Evolutionary conservation across 2,329 filamentous ascomycete genomes (phyloP).

Genomic region (Xylaria multiplex): DNA sequence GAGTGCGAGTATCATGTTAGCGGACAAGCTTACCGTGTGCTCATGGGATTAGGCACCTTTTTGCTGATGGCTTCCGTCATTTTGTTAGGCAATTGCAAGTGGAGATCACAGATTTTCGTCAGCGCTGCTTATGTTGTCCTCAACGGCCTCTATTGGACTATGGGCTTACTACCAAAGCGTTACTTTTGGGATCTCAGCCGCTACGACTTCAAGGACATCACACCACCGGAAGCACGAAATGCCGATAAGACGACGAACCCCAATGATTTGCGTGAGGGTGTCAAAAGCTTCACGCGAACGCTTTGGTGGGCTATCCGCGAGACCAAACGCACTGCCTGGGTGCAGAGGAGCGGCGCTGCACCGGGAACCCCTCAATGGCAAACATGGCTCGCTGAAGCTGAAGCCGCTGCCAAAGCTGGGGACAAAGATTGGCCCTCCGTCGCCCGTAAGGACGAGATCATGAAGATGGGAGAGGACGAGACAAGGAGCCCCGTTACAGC

Average conservation of each 20-base stretch:
- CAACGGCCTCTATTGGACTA: constrained; percentile 68
- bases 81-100: constrained; percentile 70
- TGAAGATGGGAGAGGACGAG: constrained; percentile 50
- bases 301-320: constrained; percentile 69
- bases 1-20: constrained; percentile 66
- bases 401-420: constrained; percentile 50
- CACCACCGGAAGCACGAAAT: constrained; percentile 51
- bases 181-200: constrained; percentile 68
- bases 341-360: constrained; percentile 60
- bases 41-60: constrained; percentile 68
- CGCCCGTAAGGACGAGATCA: constrained; percentile 59
- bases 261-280: constrained; percentile 52
- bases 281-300: constrained; percentile 63
- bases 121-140: constrained; percentile 67
- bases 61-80: constrained; percentile 71
- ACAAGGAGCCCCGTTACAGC: constrained; percentile 2
- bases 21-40: constrained; percentile 58
- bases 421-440: constrained; percentile 59
- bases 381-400: constrained; percentile 63
- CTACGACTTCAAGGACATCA: constrained; percentile 58
- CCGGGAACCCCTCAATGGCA: constrained; percentile 64
- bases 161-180: constrained; percentile 60
- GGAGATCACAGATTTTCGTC: constrained; percentile 68
- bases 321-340: constrained; percentile 64
- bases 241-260: constrained; percentile 50